A percentile compares a stretch with the other conserved stretches of the same genome.
phyloP scores from a whole-genome alignment of 306 rosid species.

The Hylodesmum podocarpum region DNA sequence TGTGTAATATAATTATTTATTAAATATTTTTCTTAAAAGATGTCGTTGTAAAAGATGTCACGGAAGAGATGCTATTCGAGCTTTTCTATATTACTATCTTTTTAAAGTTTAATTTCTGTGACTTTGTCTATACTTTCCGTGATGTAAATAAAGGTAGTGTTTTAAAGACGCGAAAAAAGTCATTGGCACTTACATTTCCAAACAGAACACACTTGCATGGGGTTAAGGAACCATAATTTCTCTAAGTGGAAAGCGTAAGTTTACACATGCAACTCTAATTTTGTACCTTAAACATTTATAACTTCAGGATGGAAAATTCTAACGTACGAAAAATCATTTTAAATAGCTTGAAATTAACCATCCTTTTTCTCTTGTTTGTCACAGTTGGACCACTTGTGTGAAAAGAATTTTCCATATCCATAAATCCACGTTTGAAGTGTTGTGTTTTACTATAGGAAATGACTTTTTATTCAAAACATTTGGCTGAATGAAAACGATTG shows the following conservation, averaged over 20 bases:
- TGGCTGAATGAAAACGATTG: constrained; percentile 4
- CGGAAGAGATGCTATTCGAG: not conserved
- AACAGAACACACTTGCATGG: constrained; percentile 16
- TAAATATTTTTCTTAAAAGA: too few relatives aligned
- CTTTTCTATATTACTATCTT: constrained; percentile 24
- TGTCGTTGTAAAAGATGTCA: too few relatives aligned
- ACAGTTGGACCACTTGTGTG: constrained; percentile 24
- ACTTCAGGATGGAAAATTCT: not conserved
- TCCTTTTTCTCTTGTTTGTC: constrained; percentile 8
- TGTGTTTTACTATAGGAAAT: not conserved
- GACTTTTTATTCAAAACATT: constrained; percentile 2
- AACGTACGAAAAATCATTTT: not conserved
- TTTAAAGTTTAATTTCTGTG: constrained; percentile 7
- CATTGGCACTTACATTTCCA: constrained; percentile 15
- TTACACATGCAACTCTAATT: not conserved
- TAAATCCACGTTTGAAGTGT: not conserved
- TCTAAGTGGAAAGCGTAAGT: not conserved
- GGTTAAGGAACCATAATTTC: not conserved
- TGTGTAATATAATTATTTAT: too few relatives aligned
- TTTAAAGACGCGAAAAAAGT: constrained; percentile 21
- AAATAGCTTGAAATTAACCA: not conserved
- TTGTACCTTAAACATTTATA: not conserved
- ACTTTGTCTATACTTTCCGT: constrained; percentile 28
- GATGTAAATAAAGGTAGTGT: constrained; percentile 4
- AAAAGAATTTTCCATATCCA: not conserved